Evolutionary conservation across 2,329 filamentous ascomycete species (phyloP), one percentile per base, ranked within the genome.

Genomic region (Xylaria polymorpha): DNA sequence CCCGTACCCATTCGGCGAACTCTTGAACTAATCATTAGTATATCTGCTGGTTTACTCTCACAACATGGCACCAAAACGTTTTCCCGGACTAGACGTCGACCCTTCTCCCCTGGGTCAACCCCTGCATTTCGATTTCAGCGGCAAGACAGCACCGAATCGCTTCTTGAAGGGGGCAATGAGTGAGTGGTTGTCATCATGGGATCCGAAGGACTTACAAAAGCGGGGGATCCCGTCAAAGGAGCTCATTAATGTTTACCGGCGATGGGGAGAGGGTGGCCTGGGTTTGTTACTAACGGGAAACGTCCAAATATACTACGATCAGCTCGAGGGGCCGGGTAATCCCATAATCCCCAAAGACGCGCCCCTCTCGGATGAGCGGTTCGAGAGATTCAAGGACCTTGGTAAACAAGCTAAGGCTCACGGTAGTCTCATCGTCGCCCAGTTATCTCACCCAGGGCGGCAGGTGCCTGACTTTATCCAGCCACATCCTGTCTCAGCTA

Each of bases 371-470:
- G 87, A 85, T 44, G 79, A 84, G 70, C 78, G 87, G 12, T 90
- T 90, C 66, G 84, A 87, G 46, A 80, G 80, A 0, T 88, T 89
- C 80, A 83, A 81, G 72, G 81, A 83, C 51, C 70, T 89, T 66
- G 87, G 85, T 1, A 78, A 79, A 5, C 79, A 77, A 9, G 79
- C 81, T 18, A 90, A 88, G 79, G 81, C 81, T 58, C 79, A 87
- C 25, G 87, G 86, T n/a, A 85, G 81, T 55, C 80, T 91, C 10
- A 81, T 89, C 20, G 79, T 91, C 12, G 85, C 82, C 2, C 89
- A 92, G 75, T 81, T 92, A 66, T 85, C 83, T 68, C 90, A 92
- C 75, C 88, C 90, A 0, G 90, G 90, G 14, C 82, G 89, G 0
- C 88, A 91, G 75, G 78, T 80, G 10, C 39, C 76, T 12, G 72